Base-by-base conservation (phyloP, 257 asterid genomes). In the Solanum chiquidenum region DNA sequence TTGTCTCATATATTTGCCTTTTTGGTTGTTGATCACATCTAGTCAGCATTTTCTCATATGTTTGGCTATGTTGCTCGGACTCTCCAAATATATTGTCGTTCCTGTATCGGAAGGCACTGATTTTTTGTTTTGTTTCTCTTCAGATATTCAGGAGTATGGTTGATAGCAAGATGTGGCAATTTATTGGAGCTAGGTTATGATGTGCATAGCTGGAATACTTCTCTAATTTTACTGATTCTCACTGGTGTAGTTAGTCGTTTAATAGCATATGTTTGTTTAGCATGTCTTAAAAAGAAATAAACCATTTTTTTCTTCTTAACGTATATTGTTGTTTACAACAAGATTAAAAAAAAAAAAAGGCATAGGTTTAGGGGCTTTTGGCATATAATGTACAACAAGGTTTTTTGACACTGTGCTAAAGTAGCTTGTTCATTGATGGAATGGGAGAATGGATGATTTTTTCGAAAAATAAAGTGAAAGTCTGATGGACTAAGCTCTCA, bases 121-220 rank as follows among this genome's bases (percentile, higher is more conserved):
- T 73, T 9, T 29, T 83, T 42, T 42, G 25, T 87, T 87, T 86
- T 27, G 35, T 86, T 86, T 75, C 14, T 88, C 29, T 83, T 87
- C 91, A 93, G 96, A 88, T 93, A 90, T 85, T 87, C 95, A 20
- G 99, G 99, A 85, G 99, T 97, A 75, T 97, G 99, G 99, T 88
- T 97, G 94, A 96, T 97, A 90, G 93, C 99, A 11, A 92, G 99
- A 29, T 96, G 99, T 84, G 98, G 95, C 10, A 89, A 94, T 1
- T 83, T 97, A 85, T 91, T 94, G 91, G 96, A 95, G 18, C 87
- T 90, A 42, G 99, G 98, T 9, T 97, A 89, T 91, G 90, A 91
- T 86, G 96, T 97, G 87, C 98, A 96, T 73, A 87, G 91, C 82
- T 93, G 93, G 94, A 44, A 12, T 20, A 86, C 64, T 31, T 93